Percentiles rank a stretch among this genome's conserved stretches.
Conservation (phyloP, 148 eudicot genomes). For the Silene latifolia region DNA sequence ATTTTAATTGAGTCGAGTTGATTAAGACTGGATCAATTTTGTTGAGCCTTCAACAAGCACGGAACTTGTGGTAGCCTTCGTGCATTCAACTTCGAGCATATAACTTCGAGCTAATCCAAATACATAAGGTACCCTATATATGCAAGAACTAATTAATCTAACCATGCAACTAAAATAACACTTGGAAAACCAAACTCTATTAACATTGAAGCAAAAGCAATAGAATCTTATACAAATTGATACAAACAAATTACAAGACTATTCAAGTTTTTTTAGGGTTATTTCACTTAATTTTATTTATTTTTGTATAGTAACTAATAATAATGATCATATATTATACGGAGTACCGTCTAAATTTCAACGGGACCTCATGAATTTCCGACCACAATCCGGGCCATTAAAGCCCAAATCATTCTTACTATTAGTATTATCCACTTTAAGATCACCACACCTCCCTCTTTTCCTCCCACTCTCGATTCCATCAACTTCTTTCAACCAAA, state of each 20-base stretch:
- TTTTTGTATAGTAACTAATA: too few species aligned
- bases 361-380: constrained; percentile 41
- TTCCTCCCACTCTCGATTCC: constrained; percentile 20
- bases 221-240: not conserved
- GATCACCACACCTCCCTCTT: constrained; percentile 32
- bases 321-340: not conserved
- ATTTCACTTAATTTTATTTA: too few species aligned
- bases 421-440: constrained; percentile 24
- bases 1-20: too few species aligned
- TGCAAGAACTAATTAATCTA: too few species aligned
- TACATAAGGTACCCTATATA: too few species aligned
- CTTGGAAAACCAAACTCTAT: not conserved
- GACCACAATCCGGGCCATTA: constrained; percentile 27
- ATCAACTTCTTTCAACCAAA: constrained; percentile 35
- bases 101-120: too few species aligned
- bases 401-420: constrained; percentile 21
- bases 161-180: too few species aligned
- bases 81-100: too few species aligned
- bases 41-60: too few species aligned
- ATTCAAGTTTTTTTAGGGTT: not conserved
- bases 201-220: not conserved
- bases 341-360: not conserved
- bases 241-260: not conserved
- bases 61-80: too few species aligned
- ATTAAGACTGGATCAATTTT: too few species aligned